Percentiles rank a stretch among this genome's conserved stretches.
phyloP scores from a whole-genome alignment of 257 asterid genomes.

The Ehretia macrophylla region DNA sequence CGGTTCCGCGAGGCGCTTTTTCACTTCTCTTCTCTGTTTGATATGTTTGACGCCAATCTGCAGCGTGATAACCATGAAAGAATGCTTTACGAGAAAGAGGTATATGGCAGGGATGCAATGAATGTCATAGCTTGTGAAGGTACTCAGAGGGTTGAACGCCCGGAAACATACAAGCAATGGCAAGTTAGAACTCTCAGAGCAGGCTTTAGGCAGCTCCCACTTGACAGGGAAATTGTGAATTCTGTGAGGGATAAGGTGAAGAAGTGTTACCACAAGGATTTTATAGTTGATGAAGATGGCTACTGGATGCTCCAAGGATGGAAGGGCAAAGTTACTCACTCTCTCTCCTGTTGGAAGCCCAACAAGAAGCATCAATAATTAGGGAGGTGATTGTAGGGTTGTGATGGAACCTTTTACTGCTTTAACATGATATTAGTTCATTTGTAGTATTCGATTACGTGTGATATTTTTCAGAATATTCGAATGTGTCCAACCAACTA shows the following conservation, averaged over 20 bases:
- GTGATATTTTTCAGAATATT: no score
- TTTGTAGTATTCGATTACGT: no score
- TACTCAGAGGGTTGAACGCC: conserved; percentile 38
- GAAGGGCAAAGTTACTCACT: conserved; percentile 29
- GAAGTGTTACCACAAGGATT: conserved; percentile 26
- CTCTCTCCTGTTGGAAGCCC: conserved; percentile 33
- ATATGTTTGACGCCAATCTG: conserved; percentile 48
- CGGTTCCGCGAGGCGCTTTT: conserved; percentile 42
- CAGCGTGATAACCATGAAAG: conserved; percentile 42
- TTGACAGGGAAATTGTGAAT: conserved; percentile 34
- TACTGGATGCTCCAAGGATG: conserved; percentile 38
- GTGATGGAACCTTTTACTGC: no score
- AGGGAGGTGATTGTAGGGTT: no score
- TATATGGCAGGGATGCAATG: conserved; percentile 48
- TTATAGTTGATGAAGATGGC: conserved; percentile 25
- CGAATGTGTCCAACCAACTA: no score
- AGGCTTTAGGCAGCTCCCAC: conserved; percentile 36
- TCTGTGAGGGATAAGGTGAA: conserved; percentile 33
- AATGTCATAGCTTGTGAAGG: conserved; percentile 60
- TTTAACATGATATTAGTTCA: no score
- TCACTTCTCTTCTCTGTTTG: conserved; percentile 50
- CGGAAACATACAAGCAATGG: conserved; percentile 57
- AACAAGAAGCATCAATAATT: not conserved
- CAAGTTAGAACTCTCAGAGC: conserved; percentile 34
- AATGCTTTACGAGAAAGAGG: conserved; percentile 38